Percentiles rank a stretch among this genome's conserved stretches.
Conservation (phyloP, 2,329 filamentous ascomycete genomes). For the Trichoderma polysporum region DNA sequence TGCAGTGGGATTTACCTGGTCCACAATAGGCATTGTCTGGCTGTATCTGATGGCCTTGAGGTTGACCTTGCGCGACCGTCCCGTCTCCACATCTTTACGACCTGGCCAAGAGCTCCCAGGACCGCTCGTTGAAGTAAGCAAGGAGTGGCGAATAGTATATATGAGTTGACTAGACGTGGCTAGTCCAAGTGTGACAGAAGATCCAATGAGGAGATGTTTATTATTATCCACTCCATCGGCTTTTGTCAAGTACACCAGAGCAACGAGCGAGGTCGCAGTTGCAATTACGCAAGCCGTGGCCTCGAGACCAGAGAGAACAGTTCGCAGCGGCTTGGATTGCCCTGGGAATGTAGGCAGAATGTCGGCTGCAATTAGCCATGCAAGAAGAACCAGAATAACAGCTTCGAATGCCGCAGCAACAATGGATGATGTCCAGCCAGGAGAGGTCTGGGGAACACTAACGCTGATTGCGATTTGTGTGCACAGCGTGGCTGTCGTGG, state of each 20-base stretch:
- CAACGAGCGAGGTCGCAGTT: conserved; percentile 45
- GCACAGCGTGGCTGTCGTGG: conserved; percentile 23
- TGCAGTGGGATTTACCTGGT: conserved; percentile 25
- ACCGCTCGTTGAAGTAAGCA: conserved; percentile 37
- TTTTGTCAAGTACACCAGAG: conserved; percentile 41
- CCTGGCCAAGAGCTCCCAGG: conserved; percentile 27
- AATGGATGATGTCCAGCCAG: conserved; percentile 25
- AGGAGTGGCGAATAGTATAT: conserved; percentile 48
- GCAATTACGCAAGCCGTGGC: conserved; percentile 46
- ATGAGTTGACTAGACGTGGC: conserved; percentile 49
- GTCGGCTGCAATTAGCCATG: conserved; percentile 38
- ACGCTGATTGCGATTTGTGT: conserved; percentile 25
- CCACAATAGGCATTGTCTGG: conserved; percentile 40
- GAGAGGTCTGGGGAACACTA: conserved; percentile 9
- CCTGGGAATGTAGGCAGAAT: conserved; percentile 25
- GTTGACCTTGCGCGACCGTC: conserved; percentile 26
- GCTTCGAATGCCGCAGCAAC: conserved; percentile 33
- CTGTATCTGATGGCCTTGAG: conserved; percentile 56
- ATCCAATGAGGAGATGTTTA: conserved; percentile 43
- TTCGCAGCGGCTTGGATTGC: conserved; percentile 28
- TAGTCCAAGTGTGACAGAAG: conserved; percentile 46
- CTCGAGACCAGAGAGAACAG: conserved; percentile 30
- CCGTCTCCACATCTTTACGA: conserved; percentile 30
- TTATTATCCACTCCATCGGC: conserved; percentile 18
- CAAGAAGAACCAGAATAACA: conserved; percentile 29